Evolutionary conservation across 805 yeast genomes (phyloP).

Genomic region (Kodamaea laetipori): DNA sequence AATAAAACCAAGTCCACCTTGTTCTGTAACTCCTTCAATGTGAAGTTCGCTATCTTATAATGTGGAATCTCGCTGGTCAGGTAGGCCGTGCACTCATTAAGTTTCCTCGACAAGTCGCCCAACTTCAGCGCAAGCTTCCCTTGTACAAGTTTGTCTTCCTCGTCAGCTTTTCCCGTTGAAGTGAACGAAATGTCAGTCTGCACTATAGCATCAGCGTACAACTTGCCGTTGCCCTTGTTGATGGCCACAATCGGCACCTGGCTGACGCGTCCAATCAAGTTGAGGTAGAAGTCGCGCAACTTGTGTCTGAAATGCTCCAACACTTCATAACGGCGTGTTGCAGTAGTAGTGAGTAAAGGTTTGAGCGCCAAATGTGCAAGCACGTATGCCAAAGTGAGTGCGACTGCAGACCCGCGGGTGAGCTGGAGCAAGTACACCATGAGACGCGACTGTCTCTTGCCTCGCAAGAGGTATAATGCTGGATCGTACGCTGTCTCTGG

Average conservation of each 20-base stretch:
- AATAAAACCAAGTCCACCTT: slow-evolving; percentile 39
- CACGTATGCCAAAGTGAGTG: slow-evolving; percentile 31
- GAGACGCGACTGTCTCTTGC: slow-evolving; percentile 24
- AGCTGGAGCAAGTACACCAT: slow-evolving; percentile 31
- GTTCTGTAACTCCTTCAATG: slow-evolving; percentile 38
- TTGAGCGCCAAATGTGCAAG: slow-evolving; percentile 35
- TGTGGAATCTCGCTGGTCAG: slow-evolving; percentile 34
- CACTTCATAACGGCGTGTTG: slow-evolving; percentile 34
- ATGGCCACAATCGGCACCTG: slow-evolving; percentile 44
- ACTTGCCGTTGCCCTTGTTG: slow-evolving; percentile 24
- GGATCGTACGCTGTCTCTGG: slow-evolving; percentile 45
- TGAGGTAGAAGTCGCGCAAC: slow-evolving; percentile 39
- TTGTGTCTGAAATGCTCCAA: slow-evolving; percentile 34
- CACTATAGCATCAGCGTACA: slow-evolving; percentile 38
- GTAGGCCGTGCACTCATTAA: slow-evolving; percentile 31
- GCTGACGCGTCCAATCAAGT: slow-evolving; percentile 34
- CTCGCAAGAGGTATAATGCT: slow-evolving; percentile 20
- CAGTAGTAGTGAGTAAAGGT: slow-evolving; percentile 36
- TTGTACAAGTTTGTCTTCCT: slow-evolving; percentile 33
- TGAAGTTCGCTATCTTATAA: slow-evolving; percentile 29
- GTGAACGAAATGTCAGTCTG: slow-evolving; percentile 35
- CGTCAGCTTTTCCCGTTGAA: slow-evolving; percentile 11
- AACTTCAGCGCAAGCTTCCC: slow-evolving; percentile 26
- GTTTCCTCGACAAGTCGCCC: slow-evolving; percentile 21
- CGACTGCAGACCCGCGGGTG: slow-evolving; percentile 37